A percentile compares a stretch with the other conserved stretches of the same genome.
Evolutionary conservation across 2,329 filamentous ascomycete genomes (phyloP).

Genomic region (Xylaria sp.): DNA sequence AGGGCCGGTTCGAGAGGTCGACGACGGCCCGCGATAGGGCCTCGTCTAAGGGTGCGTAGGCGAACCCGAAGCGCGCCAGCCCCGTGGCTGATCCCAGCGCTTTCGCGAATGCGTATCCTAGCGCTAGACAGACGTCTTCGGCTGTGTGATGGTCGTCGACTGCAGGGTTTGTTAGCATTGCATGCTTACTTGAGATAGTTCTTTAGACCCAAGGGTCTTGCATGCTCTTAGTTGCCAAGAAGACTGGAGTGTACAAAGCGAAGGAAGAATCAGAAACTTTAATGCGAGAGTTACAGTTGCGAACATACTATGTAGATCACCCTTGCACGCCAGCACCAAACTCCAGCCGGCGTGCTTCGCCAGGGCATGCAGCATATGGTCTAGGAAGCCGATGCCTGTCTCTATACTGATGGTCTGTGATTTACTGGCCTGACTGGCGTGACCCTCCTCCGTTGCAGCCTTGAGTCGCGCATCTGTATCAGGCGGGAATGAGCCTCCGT

Average conservation of each 20-base stretch:
- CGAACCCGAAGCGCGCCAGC: slow-evolving; percentile 88
- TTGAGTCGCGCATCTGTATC: slow-evolving; percentile 68
- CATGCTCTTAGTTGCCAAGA: not conserved
- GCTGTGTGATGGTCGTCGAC: slow-evolving; percentile 99
- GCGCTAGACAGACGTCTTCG: slow-evolving; percentile 92
- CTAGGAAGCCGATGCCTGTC: slow-evolving; percentile 96
- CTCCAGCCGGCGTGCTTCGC: slow-evolving; percentile 97
- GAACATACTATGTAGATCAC: slow-evolving; percentile 86
- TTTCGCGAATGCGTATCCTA: slow-evolving; percentile 84
- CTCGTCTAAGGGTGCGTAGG: slow-evolving; percentile 94
- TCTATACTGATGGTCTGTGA: slow-evolving; percentile 87
- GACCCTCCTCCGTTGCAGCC: slow-evolving; percentile 66
- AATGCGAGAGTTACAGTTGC: not conserved
- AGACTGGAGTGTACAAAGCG: not conserved
- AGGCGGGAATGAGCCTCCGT: slow-evolving; percentile 82
- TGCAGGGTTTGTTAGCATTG: slow-evolving; percentile 50
- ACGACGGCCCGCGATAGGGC: slow-evolving; percentile 93
- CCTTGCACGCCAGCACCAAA: slow-evolving; percentile 81
- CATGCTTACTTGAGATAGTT: slow-evolving; percentile 6
- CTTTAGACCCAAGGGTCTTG: not conserved
- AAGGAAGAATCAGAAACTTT: not conserved
- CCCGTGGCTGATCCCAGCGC: slow-evolving; percentile 83
- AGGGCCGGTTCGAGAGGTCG: slow-evolving; percentile 93
- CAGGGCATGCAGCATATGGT: slow-evolving; percentile 98
- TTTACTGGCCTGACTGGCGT: slow-evolving; percentile 85